Evolutionary conservation across 2,329 filamentous ascomycete species (phyloP).

Genomic region (Diaporthe capsici): DNA sequence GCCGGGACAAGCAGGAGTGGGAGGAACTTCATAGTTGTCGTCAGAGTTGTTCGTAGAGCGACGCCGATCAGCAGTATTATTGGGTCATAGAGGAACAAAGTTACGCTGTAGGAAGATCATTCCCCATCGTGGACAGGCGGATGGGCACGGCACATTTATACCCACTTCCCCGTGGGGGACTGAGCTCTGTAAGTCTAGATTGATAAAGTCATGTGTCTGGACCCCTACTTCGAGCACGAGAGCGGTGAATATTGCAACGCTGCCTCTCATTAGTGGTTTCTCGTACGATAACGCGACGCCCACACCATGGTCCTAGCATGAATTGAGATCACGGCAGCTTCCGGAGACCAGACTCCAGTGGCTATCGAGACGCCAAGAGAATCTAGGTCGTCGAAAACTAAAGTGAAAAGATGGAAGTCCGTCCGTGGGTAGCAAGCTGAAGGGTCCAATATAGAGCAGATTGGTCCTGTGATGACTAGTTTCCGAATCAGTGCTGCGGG

Average conservation of each 20-base stretch:
- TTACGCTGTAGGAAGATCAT: constrained; percentile 20
- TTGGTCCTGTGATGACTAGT: constrained; percentile 25
- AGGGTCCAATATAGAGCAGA: constrained; percentile 26
- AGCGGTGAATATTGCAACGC: background rate
- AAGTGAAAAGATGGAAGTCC: constrained; percentile 12
- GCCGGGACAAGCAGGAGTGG: constrained; percentile 4
- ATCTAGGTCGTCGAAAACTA: constrained; percentile 29
- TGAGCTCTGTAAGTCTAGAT: background rate
- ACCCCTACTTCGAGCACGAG: background rate
- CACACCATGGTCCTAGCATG: background rate
- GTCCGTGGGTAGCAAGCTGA: constrained; percentile 30
- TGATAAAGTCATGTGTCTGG: background rate
- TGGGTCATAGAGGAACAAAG: background rate
- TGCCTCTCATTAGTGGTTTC: constrained; percentile 12
- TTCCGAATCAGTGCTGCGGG: constrained; percentile 33
- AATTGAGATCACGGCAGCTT: constrained; percentile 6
- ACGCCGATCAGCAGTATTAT: background rate
- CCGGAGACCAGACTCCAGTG: background rate
- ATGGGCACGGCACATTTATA: constrained; percentile 26
- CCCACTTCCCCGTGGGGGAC: background rate
- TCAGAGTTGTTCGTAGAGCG: background rate
- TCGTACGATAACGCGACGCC: constrained; percentile 22
- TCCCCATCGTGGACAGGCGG: constrained; percentile 11
- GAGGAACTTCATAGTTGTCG: constrained; percentile 19
- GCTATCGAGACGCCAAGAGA: constrained; percentile 4